Percentiles rank a stretch among this genome's conserved stretches.
These are phyloP conservation scores for Yarrowia sp. DNA, from an alignment of 805 yeast species.

Conservation along the genomic window DNA sequence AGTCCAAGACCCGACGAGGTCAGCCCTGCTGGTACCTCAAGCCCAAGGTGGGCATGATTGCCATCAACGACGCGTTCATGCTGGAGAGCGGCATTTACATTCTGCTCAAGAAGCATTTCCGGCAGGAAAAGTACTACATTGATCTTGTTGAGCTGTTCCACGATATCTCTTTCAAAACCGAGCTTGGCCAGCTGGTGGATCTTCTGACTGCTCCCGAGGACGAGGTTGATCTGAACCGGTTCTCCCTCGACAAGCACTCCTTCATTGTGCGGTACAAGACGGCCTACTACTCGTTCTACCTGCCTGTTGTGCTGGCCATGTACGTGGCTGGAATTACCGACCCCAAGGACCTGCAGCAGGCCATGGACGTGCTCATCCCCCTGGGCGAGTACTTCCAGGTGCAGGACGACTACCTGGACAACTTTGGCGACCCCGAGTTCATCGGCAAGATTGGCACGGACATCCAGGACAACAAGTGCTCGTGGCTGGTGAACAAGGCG, in stretches of 20 bases:
- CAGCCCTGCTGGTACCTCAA: slow-evolving; percentile 97
- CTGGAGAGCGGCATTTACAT: slow-evolving; percentile 93
- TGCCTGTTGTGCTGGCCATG: slow-evolving; percentile 98
- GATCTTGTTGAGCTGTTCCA: slow-evolving; percentile 94
- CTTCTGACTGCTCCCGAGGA: slow-evolving; percentile 98
- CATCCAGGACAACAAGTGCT: slow-evolving; percentile 96
- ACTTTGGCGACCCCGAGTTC: slow-evolving; percentile 96
- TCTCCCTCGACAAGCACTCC: slow-evolving; percentile 87
- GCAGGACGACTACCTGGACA: slow-evolving; percentile 96
- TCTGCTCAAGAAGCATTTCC: slow-evolving; percentile 87
- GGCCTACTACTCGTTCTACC: slow-evolving; percentile 94
- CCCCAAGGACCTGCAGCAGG: slow-evolving; percentile 83
- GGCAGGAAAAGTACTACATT: slow-evolving; percentile 78
- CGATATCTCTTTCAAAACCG: slow-evolving; percentile 97
- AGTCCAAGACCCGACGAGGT: slow-evolving; percentile 94
- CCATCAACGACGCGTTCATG: slow-evolving; percentile 97
- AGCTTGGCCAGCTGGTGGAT: slow-evolving; percentile 94
- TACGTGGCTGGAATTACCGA: slow-evolving; percentile 80
- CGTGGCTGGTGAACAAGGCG: slow-evolving; percentile 97
- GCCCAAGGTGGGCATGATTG: slow-evolving; percentile 82
- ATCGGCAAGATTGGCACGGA: slow-evolving; percentile 99
- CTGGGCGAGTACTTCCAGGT: slow-evolving; percentile 98
- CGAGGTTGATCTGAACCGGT: slow-evolving; percentile 84
- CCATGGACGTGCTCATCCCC: slow-evolving; percentile 84
- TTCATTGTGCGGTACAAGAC: slow-evolving; percentile 96